Evolutionary conservation across 2,329 filamentous ascomycete genomes (phyloP).

Genomic region (Moelleriella libera): DNA sequence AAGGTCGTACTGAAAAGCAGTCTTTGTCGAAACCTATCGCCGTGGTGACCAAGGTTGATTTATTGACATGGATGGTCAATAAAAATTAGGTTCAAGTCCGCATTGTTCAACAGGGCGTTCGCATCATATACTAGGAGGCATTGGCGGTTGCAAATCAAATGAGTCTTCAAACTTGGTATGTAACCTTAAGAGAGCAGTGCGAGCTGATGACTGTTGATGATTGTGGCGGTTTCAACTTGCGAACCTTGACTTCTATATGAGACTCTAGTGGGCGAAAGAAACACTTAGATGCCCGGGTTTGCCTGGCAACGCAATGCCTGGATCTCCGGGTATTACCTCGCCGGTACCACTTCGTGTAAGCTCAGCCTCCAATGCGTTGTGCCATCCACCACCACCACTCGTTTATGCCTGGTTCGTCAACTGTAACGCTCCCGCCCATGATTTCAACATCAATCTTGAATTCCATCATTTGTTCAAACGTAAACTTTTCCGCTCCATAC

Average conservation of each 20-base stretch:
- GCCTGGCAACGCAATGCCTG: too few species aligned
- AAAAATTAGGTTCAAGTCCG: constrained; percentile 18
- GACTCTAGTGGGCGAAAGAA: too few species aligned
- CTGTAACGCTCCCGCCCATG: constrained; percentile 56
- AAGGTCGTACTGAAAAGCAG: constrained; percentile 42
- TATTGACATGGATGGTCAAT: constrained; percentile 83
- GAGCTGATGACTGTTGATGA: too few species aligned
- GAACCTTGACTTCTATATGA: too few species aligned
- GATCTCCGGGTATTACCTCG: too few species aligned
- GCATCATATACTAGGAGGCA: too few species aligned
- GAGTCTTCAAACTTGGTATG: too few species aligned
- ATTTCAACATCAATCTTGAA: constrained; percentile 69
- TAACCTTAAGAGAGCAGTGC: too few species aligned
- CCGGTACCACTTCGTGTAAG: too few species aligned
- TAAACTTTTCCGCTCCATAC: constrained; percentile 63
- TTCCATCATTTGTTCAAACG: constrained; percentile 70
- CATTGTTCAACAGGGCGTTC: background rate
- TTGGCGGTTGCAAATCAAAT: too few species aligned
- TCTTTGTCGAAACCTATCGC: constrained; percentile 64
- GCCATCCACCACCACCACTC: constrained; percentile 91
- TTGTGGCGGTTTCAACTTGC: too few species aligned
- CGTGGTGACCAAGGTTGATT: constrained; percentile 91
- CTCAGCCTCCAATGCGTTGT: constrained; percentile 21
- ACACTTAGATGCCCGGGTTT: too few species aligned
- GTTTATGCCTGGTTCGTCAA: constrained; percentile 54